A percentile compares a stretch with the other conserved stretches of the same genome.
phyloP scores from a whole-genome alignment of 1,139 yeast genomes.

The Geotrichum aggregatum region DNA sequence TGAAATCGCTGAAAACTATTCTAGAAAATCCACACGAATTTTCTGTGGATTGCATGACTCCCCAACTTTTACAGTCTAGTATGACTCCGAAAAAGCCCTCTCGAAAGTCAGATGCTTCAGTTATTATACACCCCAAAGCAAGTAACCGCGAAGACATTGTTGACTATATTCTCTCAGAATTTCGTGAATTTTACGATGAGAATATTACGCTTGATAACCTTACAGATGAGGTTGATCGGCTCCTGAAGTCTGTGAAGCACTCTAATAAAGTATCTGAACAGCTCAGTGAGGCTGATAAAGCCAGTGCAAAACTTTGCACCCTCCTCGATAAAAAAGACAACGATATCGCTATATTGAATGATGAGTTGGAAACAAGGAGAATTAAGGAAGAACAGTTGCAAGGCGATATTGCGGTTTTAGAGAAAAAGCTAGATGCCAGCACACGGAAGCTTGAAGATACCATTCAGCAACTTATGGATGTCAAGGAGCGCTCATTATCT shows the following conservation, averaged over 20 bases:
- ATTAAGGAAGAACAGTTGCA: background rate
- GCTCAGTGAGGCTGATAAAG: slow-evolving; percentile 7
- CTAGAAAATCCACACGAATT: background rate
- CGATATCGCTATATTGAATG: slow-evolving; percentile 3
- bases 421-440: background rate
- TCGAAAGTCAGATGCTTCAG: background rate
- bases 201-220: slow-evolving; percentile 6
- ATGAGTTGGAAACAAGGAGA: background rate
- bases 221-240: slow-evolving; percentile 7
- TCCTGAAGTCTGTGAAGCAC: slow-evolving; percentile 7
- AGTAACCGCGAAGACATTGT: slow-evolving; percentile 2
- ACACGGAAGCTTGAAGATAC: background rate
- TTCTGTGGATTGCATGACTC: background rate
- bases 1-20: slow-evolving; percentile 5
- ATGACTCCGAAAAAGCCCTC: background rate
- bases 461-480: background rate
- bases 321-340: slow-evolving; percentile 11
- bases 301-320: slow-evolving; percentile 4
- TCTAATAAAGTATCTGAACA: slow-evolving; percentile 11
- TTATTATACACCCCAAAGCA: background rate
- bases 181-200: slow-evolving; percentile 2
- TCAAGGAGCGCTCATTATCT: background rate
- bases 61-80: too few relatives aligned
- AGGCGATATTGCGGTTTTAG: background rate
- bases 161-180: background rate